Base-by-base conservation (phyloP, 345 rosid genomes). In the Rhizophora apiculata region DNA sequence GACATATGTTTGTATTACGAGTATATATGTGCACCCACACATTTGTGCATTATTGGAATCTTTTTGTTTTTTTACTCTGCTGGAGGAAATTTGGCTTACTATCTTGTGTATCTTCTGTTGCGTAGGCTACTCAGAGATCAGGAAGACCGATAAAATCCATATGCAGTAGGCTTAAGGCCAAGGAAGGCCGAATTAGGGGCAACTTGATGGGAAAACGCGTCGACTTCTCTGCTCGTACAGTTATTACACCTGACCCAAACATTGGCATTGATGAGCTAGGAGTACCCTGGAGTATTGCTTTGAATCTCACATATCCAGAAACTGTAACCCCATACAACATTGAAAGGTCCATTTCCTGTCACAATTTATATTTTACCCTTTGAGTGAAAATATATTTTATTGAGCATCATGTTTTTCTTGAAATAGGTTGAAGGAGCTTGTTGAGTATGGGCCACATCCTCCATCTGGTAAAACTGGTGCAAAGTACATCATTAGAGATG, bases 381-480 rank as follows among this genome's bases (percentile, higher is more conserved):
- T 61, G 15, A 5, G 24, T 55, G 29, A 8, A 55, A 8, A 21
- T 13, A 24, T 15, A 55, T 9, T 34, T 2, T 43, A 21, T 4
- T 69, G 49, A 20, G 48, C 43, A 32, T 24, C 22, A 39, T 24
- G 24, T 24, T 24, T 24, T 24, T 69, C 56, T 24, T 65, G 62
- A 71, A 51, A 60, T 80, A 94, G 96, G 85, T 80, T 94, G 69
- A 91, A 91, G 80, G 96, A 91, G 77, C 98, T 94, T 65, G 98
- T 94, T 60, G 97, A 94, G 72, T 71, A 94, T 83, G 97, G 98
- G 64, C 96, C 97, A 51, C 97, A 91, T 84, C 98, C 97, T 64
- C 98, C 98, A 19, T 93, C 96, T 65, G 97, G 97, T 5, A 94
- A 91, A 75, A 88, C 98, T 67, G 98, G 98, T 57, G 98, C 98